Base-by-base conservation (phyloP, 2,329 filamentous ascomycete species). In the Botrytis fabae region DNA sequence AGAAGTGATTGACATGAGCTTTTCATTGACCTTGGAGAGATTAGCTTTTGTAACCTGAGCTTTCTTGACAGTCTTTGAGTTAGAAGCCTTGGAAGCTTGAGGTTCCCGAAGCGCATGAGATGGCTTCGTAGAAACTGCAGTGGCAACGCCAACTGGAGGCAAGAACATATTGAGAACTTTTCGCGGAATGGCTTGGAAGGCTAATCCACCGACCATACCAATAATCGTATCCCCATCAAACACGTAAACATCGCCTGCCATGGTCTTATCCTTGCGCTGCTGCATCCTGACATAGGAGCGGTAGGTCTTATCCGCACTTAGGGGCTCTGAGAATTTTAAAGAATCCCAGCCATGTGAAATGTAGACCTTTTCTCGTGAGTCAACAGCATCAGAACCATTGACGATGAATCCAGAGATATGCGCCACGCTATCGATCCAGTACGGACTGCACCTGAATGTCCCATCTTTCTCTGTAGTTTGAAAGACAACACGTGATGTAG, bases 401-500 rank as follows among this genome's bases (percentile, higher is more conserved):
- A 89, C 84, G 73, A 90, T 86, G 80, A 90, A 90, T 35, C 88
- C 88, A 0, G 88, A 87, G 71, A 90, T 85, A 75, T 90, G 88
- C 73, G 86, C 86, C 73, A 88, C 78, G 71, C 86, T 88, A 77
- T 90, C 88, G 70, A 90, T 87, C 83, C 86, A 89, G 79, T 87
- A 87, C 0, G 88, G 88, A 62, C 84, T 84, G 77, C 85, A 87
- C 71, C 90, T 82, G 80, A 85, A 90, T 38, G 78, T 83, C n/a
- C 86, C 86, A 72, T 87, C 85, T 70, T 84, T 81, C 0, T 82
- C 82, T 5, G 63, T 73, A 1, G 85, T 86, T 79, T 87, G 84
- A 82, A 87, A 86, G 42, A 78, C 77, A 48, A 86, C 78, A 78
- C 80, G 81, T 75, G 83, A 82, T 48, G 84, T 83, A 54, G 85